Evolutionary conservation across 2,329 filamentous ascomycete genomes (phyloP).

Genomic region (Leptographium wingfieldii): DNA sequence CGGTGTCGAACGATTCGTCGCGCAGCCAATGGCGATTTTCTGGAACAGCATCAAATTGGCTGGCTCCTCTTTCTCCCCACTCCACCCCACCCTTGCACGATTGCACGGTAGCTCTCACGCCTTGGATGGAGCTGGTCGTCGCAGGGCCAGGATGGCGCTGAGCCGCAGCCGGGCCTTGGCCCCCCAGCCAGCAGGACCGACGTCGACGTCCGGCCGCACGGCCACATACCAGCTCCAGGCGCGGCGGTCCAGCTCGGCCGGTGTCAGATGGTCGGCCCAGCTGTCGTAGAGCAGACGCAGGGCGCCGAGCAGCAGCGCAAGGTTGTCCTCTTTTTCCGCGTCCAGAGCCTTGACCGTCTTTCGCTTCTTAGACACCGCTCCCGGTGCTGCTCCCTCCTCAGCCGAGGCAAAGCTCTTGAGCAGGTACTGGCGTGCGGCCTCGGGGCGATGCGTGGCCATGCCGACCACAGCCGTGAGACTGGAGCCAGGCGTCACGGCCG

Average conservation of each 20-base stretch:
- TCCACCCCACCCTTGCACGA: neutral
- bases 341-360: conserved; percentile 38
- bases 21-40: neutral
- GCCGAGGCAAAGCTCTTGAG: conserved; percentile 45
- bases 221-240: conserved; percentile 75
- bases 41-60: neutral
- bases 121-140: conserved; percentile 18
- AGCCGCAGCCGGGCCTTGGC: conserved; percentile 62
- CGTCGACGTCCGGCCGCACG: conserved; percentile 62
- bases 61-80: neutral
- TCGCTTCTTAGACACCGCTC: conserved; percentile 27
- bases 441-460: conserved; percentile 63
- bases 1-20: neutral
- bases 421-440: conserved; percentile 50
- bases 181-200: conserved; percentile 69
- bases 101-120: neutral
- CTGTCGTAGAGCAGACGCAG: conserved; percentile 61
- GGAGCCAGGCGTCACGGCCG: conserved; percentile 12
- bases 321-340: conserved; percentile 54
- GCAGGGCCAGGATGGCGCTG: conserved; percentile 50
- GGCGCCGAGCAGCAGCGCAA: conserved; percentile 56
- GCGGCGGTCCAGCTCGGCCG: conserved; percentile 57
- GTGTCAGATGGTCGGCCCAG: conserved; percentile 53
- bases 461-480: conserved; percentile 28
- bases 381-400: neutral